Evolutionary conservation across 192 early-diverging fungal species (phyloP).

Genomic region (Backusella psychrophila): DNA sequence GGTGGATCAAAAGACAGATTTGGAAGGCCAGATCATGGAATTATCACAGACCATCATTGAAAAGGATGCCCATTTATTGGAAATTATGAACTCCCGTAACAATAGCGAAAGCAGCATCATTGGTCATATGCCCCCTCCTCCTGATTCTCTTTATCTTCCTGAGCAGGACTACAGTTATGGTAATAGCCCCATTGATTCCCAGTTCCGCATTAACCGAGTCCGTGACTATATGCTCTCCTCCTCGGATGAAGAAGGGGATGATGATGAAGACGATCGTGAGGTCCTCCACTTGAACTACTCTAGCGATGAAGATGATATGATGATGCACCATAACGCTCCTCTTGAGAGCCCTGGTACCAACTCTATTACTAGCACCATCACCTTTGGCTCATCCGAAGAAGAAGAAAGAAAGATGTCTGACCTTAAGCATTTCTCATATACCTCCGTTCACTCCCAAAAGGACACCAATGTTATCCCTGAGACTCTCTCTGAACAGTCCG

Average conservation of each 20-base stretch:
- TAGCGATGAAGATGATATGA: background rate
- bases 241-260: background rate
- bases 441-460: conserved; percentile 6
- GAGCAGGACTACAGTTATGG: background rate
- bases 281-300: conserved; percentile 1
- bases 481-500: background rate
- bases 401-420: background rate
- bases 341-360: conserved; percentile 4
- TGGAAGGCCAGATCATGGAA: conserved; percentile 2
- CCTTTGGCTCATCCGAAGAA: background rate
- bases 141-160: background rate
- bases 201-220: background rate
- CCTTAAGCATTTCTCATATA: conserved; percentile 8
- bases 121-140: background rate
- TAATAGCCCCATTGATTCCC: background rate
- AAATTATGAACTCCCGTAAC: conserved; percentile 10
- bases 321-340: background rate
- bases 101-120: conserved; percentile 5
- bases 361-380: background rate
- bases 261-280: background rate
- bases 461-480: background rate
- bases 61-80: conserved; percentile 3
- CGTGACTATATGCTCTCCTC: conserved; percentile 13
- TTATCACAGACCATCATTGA: conserved; percentile 3
- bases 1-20: background rate